Conservation (phyloP, 1,139 yeast genomes). For the Saccharomycopsis hybrid region DNA sequence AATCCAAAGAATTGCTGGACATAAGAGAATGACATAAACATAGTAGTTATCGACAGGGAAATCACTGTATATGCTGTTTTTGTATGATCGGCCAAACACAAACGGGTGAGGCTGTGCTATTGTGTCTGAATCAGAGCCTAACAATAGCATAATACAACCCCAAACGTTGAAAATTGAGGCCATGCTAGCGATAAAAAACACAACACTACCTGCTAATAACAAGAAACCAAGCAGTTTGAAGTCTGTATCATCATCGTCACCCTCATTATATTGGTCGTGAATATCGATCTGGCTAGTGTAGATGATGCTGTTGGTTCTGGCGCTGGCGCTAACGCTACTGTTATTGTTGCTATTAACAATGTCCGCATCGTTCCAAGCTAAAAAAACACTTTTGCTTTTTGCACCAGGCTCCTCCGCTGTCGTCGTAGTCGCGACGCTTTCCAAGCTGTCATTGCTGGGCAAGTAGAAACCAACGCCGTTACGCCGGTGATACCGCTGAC, state of each 20-base stretch:
- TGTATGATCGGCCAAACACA: background rate
- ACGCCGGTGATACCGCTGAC: no score
- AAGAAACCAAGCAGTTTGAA: conserved; percentile 13
- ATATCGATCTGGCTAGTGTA: no score
- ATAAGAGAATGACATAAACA: conserved; percentile 45
- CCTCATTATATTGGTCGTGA: conserved; percentile 7
- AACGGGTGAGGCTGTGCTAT: background rate
- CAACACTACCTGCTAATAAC: conserved; percentile 4
- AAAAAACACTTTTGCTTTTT: no score
- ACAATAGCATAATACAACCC: background rate
- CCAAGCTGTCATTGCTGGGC: background rate
- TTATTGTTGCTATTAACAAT: background rate
- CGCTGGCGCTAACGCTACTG: background rate
- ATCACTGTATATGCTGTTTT: conserved; percentile 25
- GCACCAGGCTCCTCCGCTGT: background rate
- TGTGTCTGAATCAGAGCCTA: conserved; percentile 23
- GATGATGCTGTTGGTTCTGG: background rate
- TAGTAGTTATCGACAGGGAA: conserved; percentile 39
- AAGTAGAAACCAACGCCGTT: background rate
- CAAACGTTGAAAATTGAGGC: conserved; percentile 17
- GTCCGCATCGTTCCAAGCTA: no score
- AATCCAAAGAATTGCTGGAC: conserved; percentile 62
- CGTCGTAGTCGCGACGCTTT: background rate
- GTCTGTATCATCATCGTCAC: background rate
- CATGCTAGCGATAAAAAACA: conserved; percentile 15